Base-by-base conservation (phyloP, 2,329 filamentous ascomycete genomes). In the Pyrenophora graminea region DNA sequence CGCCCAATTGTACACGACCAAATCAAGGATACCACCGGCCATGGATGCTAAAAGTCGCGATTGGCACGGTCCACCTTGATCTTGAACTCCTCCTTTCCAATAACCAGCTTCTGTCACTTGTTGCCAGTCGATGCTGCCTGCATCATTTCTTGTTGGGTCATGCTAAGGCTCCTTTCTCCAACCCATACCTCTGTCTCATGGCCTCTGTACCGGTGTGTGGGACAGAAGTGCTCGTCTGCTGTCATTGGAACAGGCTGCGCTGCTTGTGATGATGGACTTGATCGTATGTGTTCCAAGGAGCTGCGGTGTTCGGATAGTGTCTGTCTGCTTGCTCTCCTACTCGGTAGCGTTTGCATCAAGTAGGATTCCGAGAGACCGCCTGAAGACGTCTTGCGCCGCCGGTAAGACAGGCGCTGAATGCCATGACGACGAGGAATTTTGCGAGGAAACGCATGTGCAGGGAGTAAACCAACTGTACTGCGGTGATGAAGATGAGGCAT, bases 351-450 rank as follows among this genome's bases (percentile, higher is more conserved):
- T 9, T 59, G 47, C 58, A 62, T 60, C 7, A 58, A 31, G 21
- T 62, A 60, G 3, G 52, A 57, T 47, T 62, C 54, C 4, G 50
- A 56, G 4, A 53, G 38, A 23, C 48, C 48, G 13, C 43, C 49
- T n/a, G 30, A 21, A 1, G 45, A 33, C 8, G 19, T 34, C 21
- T 45, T 39, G 2, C 32, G 15, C 6, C 44, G 38, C 68, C 56
- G 0, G 68, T 66, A 0, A 70, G 56, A 15, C 68, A 66, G 15
- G 66, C 63, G 34, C 59, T 63, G 39, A 71, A 71, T 2, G 68
- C 67, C 4, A 63, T 43, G 17, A 70, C 45, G 12, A 71, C 66
- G 10, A 70, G 40, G 23, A 62, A 15, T 37, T 70, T 71, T 6
- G 61, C 40, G 13, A 57, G 56, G 18, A 53, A 32, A 6, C 55